phyloP scores from a whole-genome alignment of 2,329 filamentous ascomycete genomes.

The Aspergillus udagawae region DNA sequence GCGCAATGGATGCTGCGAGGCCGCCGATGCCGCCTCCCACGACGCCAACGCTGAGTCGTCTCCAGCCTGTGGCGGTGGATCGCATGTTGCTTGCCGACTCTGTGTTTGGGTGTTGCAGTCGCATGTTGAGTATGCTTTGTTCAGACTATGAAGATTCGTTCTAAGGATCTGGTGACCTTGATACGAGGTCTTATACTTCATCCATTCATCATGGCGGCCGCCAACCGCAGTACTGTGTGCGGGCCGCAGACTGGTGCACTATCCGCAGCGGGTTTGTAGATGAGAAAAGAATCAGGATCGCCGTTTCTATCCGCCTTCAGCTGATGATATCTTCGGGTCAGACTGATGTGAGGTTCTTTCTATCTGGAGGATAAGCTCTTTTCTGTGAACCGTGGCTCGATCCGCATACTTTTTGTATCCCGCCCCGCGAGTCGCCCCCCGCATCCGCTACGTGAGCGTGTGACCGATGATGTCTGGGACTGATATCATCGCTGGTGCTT shows the following conservation, averaged over 20 bases:
- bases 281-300: neutral
- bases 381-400: neutral
- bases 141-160: neutral
- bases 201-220: neutral
- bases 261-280: neutral
- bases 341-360: neutral
- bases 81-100: neutral
- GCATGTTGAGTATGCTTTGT: neutral
- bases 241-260: neutral
- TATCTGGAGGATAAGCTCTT: neutral
- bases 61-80: constrained; percentile 32
- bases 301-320: neutral
- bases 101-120: neutral
- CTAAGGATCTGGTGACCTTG: neutral
- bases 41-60: constrained; percentile 44
- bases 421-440: neutral
- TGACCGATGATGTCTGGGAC: neutral
- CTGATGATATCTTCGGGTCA: neutral
- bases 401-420: neutral
- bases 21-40: constrained; percentile 54
- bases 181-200: neutral
- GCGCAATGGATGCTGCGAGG: constrained; percentile 47
- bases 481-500: neutral
- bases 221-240: neutral
- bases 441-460: neutral